Evolutionary conservation across 2,329 filamentous ascomycete genomes (phyloP), one percentile per base, ranked within the genome.

Genomic region (Stylonectria norvegica): DNA sequence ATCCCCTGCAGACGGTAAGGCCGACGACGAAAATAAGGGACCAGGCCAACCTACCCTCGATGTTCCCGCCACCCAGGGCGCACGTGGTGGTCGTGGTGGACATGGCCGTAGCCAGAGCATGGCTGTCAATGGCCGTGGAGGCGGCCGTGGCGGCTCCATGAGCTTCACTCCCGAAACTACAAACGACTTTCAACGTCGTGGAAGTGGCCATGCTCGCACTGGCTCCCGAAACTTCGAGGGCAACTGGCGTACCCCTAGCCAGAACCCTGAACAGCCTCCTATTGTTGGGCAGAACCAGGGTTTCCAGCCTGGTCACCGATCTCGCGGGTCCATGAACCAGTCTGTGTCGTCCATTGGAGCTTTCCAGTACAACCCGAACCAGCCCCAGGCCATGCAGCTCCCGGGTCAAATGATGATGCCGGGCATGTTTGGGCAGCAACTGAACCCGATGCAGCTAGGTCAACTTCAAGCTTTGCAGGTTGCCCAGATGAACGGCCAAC

Each of bases 141-240:
- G 85, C 53, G 73, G 75, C 42, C 83, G 85, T 45, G 82, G 84
- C 16, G 81, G 79, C 35, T 55, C 65, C 23, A 56, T 63, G 41
- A 66, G 62, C 49, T 87, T 89, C 34, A 52, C 44, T 64, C 63
- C 62, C 29, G 66, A 66, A 25, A 63, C 61, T 19, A 30, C 7
- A 31, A 61, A 51, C 47, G 88, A 93, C 52, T 86, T 89, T 60
- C 75, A 81, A 53, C 84, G 87, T 47, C 86, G 88, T 54, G 83
- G 85, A 55, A 86, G 85, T 29, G 85, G 88, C 41, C 93, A 98
- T 63, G 83, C 79, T 49, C 81, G 93, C 47, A 85, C 83, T 20
- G 80, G 80, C 9, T 98, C 93, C 17, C 83, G 93, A 49, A 98
- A 97, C 68, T 97, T 97, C 60, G 93, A 98, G 54, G 84, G 90